Conservation (phyloP, 768 basidiomycete species). For the Hygrophorus pudorinus region DNA sequence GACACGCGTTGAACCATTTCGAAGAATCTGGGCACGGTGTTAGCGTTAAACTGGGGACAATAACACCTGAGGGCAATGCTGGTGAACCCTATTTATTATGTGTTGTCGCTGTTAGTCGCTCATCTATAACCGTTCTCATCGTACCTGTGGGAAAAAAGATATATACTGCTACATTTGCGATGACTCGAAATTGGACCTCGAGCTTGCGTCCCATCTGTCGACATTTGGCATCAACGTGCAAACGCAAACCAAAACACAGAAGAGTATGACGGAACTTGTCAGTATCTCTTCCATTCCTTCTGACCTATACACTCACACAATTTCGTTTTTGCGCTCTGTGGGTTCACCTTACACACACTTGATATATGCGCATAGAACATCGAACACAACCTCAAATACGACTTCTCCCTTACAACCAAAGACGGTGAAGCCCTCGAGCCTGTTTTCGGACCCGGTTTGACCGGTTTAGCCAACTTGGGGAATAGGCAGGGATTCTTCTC, state of each 20-base stretch:
- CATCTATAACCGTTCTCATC: not conserved
- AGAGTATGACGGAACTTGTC: constrained; percentile 93
- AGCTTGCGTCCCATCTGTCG: constrained; percentile 60
- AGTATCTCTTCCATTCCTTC: constrained; percentile 10
- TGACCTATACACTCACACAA: no score
- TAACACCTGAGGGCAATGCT: constrained; percentile 88
- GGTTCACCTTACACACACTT: no score
- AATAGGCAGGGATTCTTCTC: constrained; percentile 43
- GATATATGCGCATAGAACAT: no score
- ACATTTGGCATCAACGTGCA: constrained; percentile 84
- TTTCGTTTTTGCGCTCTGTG: no score
- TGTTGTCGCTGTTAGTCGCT: not conserved
- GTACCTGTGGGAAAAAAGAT: constrained; percentile 33
- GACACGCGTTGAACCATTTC: constrained; percentile 80
- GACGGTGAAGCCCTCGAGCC: constrained; percentile 84
- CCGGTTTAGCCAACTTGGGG: constrained; percentile 86
- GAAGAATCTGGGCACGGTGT: constrained; percentile 63
- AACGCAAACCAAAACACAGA: constrained; percentile 83
- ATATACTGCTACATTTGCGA: constrained; percentile 91
- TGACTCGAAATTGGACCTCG: constrained; percentile 72
- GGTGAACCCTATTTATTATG: constrained; percentile 36
- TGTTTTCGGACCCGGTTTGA: constrained; percentile 80
- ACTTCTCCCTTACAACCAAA: constrained; percentile 83
- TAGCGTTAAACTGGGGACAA: constrained; percentile 91
- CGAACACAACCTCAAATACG: constrained; percentile 91